Percentiles rank a stretch among this genome's conserved stretches.
Evolutionary conservation across 257 asterid species (phyloP).

Genomic region (Rehmannia glutinosa): DNA sequence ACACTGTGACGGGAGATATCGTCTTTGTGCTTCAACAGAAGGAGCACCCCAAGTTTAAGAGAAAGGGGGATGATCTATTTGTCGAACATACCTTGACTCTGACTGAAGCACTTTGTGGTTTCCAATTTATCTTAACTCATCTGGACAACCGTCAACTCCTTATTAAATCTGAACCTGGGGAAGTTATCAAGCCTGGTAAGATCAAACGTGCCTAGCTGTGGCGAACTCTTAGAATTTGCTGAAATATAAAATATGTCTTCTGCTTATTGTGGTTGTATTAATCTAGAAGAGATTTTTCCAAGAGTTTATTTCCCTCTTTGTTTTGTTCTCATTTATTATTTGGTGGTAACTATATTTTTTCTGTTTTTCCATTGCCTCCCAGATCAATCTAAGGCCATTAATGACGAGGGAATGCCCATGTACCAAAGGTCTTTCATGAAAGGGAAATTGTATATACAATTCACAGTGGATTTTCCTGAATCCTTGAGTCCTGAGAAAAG

Average conservation of each 20-base stretch:
- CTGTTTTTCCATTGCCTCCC: background rate
- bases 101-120: conserved; percentile 94
- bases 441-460: conserved; percentile 57
- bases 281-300: too few species aligned
- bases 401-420: conserved; percentile 62
- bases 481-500: conserved; percentile 35
- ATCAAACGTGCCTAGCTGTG: background rate
- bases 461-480: conserved; percentile 57
- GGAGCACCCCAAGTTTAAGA: conserved; percentile 86
- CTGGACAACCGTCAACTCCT: conserved; percentile 85
- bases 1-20: conserved; percentile 84
- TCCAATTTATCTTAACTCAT: conserved; percentile 81
- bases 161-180: conserved; percentile 83
- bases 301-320: too few species aligned
- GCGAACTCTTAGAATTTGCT: too few species aligned
- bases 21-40: conserved; percentile 84
- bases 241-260: too few species aligned
- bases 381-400: conserved; percentile 37
- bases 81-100: conserved; percentile 68
- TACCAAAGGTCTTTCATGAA: conserved; percentile 57
- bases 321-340: too few species aligned
- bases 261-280: background rate
- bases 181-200: conserved; percentile 86
- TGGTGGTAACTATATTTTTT: background rate
- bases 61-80: conserved; percentile 90